Conservation (phyloP, 208 protist species). For the Leishmania aethiopica region DNA sequence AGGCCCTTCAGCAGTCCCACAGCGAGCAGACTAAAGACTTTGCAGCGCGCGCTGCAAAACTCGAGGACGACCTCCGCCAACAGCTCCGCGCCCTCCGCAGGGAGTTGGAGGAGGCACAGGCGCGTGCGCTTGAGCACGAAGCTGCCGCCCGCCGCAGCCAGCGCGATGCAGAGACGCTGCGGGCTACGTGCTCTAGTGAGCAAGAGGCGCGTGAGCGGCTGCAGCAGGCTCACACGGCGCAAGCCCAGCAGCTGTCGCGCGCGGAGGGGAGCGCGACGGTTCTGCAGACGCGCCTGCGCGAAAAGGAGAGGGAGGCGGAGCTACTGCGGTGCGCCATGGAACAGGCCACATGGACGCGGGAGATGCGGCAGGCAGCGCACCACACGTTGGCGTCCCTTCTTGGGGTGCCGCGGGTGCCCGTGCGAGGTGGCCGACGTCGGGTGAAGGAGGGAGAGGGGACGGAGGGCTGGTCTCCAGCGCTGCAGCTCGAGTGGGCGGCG, state of each 20-base stretch:
- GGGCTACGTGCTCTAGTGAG: constrained; percentile 9
- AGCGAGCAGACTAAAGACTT: constrained; percentile 9
- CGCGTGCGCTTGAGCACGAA: constrained; percentile 26
- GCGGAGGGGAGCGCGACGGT: constrained; percentile 30
- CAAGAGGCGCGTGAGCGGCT: constrained; percentile 40
- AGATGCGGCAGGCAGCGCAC: constrained; percentile 20
- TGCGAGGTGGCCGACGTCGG: not conserved
- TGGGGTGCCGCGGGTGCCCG: constrained; percentile 15
- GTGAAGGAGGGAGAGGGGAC: not conserved
- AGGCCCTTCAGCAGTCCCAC: constrained; percentile 16
- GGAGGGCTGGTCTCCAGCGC: not conserved
- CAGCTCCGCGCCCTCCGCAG: constrained; percentile 24
- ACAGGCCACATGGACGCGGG: constrained; percentile 38
- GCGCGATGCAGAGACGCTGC: constrained; percentile 32
- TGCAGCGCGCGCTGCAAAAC: constrained; percentile 4
- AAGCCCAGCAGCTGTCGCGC: constrained; percentile 26
- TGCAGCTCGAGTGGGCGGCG: constrained; percentile 23
- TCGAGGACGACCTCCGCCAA: constrained; percentile 27
- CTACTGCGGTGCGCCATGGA: constrained; percentile 47
- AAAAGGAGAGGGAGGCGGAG: constrained; percentile 61
- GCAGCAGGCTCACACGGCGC: constrained; percentile 18
- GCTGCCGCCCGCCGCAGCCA: constrained; percentile 26
- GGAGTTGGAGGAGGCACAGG: constrained; percentile 31
- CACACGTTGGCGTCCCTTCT: constrained; percentile 26
- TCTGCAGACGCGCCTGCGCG: constrained; percentile 32